A percentile compares a stretch with the other conserved stretches of the same genome.
phyloP scores from a whole-genome alignment of 2,329 filamentous ascomycete species.

The Fusarium denticulatum region DNA sequence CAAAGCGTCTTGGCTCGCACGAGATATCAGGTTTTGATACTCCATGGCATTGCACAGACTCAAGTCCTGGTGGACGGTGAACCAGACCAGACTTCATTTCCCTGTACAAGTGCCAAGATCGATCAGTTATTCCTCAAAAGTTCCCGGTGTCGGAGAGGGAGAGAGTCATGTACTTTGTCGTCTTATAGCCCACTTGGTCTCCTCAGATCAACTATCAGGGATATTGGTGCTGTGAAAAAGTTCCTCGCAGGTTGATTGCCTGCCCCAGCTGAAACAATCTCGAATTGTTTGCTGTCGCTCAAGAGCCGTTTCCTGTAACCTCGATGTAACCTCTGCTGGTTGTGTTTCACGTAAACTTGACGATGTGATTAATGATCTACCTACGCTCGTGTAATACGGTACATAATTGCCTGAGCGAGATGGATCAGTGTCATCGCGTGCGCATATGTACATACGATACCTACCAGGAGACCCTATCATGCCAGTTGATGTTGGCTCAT shows the following conservation, averaged over 20 bases:
- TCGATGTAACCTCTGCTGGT: constrained; percentile 23
- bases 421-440: not conserved
- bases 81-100: constrained; percentile 7
- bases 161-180: constrained; percentile 21
- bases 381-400: not conserved
- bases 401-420: constrained; percentile 1
- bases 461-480: not conserved
- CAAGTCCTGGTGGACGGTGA: not conserved
- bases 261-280: constrained; percentile 28
- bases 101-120: constrained; percentile 14
- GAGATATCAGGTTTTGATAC: constrained; percentile 7
- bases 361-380: not conserved
- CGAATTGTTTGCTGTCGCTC: constrained; percentile 38
- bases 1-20: constrained; percentile 16
- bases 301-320: constrained; percentile 40
- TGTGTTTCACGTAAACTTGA: constrained; percentile 23
- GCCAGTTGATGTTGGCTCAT: constrained; percentile 8
- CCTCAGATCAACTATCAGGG: not conserved
- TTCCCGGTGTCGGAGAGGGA: not conserved
- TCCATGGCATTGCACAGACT: constrained; percentile 1
- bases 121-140: constrained; percentile 12
- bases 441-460: not conserved
- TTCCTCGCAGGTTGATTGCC: not conserved
- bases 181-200: constrained; percentile 10
- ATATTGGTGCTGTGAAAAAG: not conserved